Base-by-base conservation (phyloP, 768 basidiomycete species). In the Boletus subcaerulescens region DNA sequence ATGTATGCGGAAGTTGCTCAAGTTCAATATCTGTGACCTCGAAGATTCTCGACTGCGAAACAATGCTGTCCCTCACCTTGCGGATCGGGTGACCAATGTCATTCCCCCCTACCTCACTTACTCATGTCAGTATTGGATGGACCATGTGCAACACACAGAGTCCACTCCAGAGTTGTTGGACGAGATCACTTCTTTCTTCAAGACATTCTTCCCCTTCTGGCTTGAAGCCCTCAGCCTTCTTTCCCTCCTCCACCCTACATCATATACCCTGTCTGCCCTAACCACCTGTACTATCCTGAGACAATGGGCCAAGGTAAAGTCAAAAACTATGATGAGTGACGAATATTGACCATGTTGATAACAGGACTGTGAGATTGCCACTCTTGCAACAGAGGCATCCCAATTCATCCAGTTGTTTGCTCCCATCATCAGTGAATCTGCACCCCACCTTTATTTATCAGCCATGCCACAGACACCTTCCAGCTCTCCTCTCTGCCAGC, bases 11-110 rank as follows among this genome's bases (percentile, higher is more conserved):
- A 49, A 42, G 33, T 58, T 55, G 15, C 71, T 77, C 38, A 59
- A 52, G 45, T 77, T 78, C 62, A 76, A 78, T 39, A 75, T 78
- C 10, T 77, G 75, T 24, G 40, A 59, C 12, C 52, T 77, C 10
- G 50, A 72, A 32, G 65, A 72, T 24, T 77, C 76, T 5, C 66
- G 69, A 47, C 22, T 65, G 0, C 53, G 39, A 14, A 76, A 77
- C 29, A 18, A 40, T 15, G 65, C 70, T 9, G 43, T 76, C 5
- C 51, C 56, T 2, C 58, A 64, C 33, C 42, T 67, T 2, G 24
- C 45, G 0, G 15, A 14, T 5, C 57, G 56, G 7, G 63, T 75
- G 33, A 40, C 57, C 12, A 48, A 32, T 3, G 48, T 42, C 22
- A 74, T 77, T 20, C 58, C 74, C 2, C 48, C 61, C 8, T 58